Evolutionary conservation across 1,284 basidiomycete species (phyloP), one percentile per base, ranked within the genome.

Genomic region (Entoloma clypeatum): DNA sequence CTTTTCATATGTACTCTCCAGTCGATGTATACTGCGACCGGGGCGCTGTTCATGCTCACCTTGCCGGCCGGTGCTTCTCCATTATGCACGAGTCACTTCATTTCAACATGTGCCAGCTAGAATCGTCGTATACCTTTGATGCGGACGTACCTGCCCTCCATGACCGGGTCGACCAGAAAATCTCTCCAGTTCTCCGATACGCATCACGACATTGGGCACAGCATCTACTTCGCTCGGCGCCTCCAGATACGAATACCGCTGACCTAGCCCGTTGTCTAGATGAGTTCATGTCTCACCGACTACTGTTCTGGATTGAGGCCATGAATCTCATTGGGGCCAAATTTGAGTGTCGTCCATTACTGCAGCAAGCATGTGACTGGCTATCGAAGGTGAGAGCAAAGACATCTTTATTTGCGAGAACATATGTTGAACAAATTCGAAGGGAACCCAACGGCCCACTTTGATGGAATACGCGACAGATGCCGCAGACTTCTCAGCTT

Each of bases 61-160:
- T 42, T 7, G 40, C 40, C 24, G 25, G 19, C 7, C 33, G 13
- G 13, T 42, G 40, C 33, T 42, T 42, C 23, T 28, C 23, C 17
- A 27, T 28, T 16, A 36, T 42, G 40, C 3, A 31, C 17, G 14
- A 42, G 16, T 36, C 24, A n/a, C 40, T 42, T 6, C 40, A 36
- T 28, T 42, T 42, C 40, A 42, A 42, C 21, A 42, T 42, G 40
- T 42, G 40, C 24, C 13, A 42, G 32, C 33, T 36, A 6, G 32
- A 34, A 11, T 34, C 32, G 10, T 34, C 32, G 5, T 34, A 34
- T 13, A 34, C 5, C 5, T 34, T 34, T 34, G n/a, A n/a, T n/a
- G n/a, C n/a, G n/a, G n/a, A n/a, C n/a, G n/a, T n/a, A n/a, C n/a
- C n/a, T n/a, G n/a, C 13, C 18, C 31, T 32, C 31, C 18, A 19